These are phyloP conservation scores for Hirsutella rhossiliensis DNA, from an alignment of 2,329 filamentous ascomycete genomes.

Conservation along the genomic window DNA sequence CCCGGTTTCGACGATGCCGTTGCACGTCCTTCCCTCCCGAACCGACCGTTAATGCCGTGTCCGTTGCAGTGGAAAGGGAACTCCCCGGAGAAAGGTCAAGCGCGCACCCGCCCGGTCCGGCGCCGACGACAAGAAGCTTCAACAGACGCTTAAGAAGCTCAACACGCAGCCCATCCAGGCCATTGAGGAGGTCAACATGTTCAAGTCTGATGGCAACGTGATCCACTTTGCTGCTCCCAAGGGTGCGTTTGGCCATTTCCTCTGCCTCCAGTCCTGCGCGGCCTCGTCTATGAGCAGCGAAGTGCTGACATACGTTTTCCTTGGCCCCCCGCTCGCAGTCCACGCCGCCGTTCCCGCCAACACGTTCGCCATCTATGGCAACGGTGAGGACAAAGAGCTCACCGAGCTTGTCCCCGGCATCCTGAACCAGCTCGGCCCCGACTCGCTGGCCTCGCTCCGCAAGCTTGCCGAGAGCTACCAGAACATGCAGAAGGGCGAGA, in stretches of 20 bases:
- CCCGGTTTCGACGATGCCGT: not conserved
- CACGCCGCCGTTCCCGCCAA: slow-evolving; percentile 95
- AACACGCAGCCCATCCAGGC: slow-evolving; percentile 99
- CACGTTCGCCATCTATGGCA: slow-evolving; percentile 99
- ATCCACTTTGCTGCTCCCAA: slow-evolving; percentile 98
- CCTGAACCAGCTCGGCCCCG: slow-evolving; percentile 97
- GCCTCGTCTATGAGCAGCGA: not conserved
- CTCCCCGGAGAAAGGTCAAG: slow-evolving; percentile 96
- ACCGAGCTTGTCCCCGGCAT: slow-evolving; percentile 98
- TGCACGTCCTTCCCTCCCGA: slow-evolving; percentile 4
- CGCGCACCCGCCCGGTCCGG: slow-evolving; percentile 86
- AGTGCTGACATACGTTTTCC: not conserved
- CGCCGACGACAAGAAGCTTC: slow-evolving; percentile 99
- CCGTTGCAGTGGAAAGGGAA: slow-evolving; percentile 73
- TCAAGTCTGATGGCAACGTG: slow-evolving; percentile 99
- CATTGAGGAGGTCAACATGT: slow-evolving; percentile 99
- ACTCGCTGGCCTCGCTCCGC: slow-evolving; percentile 92
- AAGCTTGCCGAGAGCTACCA: slow-evolving; percentile 99
- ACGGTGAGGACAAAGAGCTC: slow-evolving; percentile 98
- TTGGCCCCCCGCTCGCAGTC: slow-evolving; percentile 46
- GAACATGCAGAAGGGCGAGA: slow-evolving; percentile 92
- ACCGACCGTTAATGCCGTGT: slow-evolving; percentile 15
- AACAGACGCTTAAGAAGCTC: slow-evolving; percentile 95
- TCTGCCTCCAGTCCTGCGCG: no score
- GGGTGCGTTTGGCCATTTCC: slow-evolving; percentile 49